phyloP scores from a whole-genome alignment of 371 early-diverging fungal genomes.

The Circinella umbellata region DNA sequence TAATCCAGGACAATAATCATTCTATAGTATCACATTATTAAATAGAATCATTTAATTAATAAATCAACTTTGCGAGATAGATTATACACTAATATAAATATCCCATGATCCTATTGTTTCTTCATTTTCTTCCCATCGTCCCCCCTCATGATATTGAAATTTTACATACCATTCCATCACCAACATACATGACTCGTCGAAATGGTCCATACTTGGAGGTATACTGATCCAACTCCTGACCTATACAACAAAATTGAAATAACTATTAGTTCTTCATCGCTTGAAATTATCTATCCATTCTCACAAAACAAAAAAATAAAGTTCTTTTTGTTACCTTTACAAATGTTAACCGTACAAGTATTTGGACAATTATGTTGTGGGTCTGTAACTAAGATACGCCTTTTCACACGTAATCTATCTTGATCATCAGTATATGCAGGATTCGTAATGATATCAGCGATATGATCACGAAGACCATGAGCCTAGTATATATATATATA shows the following conservation, averaged over 20 bases:
- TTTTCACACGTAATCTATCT: slow-evolving; percentile 58
- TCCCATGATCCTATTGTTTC: too few relatives aligned
- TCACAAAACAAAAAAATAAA: neutral
- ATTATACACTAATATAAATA: too few relatives aligned
- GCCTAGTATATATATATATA: slow-evolving; percentile 37
- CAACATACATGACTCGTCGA: slow-evolving; percentile 44
- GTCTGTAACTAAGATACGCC: slow-evolving; percentile 49
- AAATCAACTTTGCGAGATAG: too few relatives aligned
- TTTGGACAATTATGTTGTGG: slow-evolving; percentile 66
- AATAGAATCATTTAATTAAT: neutral
- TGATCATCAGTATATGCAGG: slow-evolving; percentile 61
- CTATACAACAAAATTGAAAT: slow-evolving; percentile 11
- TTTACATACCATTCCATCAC: slow-evolving; percentile 45
- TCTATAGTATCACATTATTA: slow-evolving; percentile 15
- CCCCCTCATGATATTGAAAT: neutral
- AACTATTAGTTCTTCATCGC: too few relatives aligned
- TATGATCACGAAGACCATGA: slow-evolving; percentile 54
- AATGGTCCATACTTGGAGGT: slow-evolving; percentile 32
- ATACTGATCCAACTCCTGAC: slow-evolving; percentile 44
- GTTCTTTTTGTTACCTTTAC: slow-evolving; percentile 65
- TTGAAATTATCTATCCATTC: too few relatives aligned
- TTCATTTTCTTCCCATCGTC: too few relatives aligned
- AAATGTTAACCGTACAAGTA: slow-evolving; percentile 74
- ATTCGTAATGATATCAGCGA: slow-evolving; percentile 74
- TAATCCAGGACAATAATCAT: slow-evolving; percentile 51